Evolutionary conservation across 352 stramenopile genomes (phyloP).

Genomic region (Pythium folliculosum): DNA sequence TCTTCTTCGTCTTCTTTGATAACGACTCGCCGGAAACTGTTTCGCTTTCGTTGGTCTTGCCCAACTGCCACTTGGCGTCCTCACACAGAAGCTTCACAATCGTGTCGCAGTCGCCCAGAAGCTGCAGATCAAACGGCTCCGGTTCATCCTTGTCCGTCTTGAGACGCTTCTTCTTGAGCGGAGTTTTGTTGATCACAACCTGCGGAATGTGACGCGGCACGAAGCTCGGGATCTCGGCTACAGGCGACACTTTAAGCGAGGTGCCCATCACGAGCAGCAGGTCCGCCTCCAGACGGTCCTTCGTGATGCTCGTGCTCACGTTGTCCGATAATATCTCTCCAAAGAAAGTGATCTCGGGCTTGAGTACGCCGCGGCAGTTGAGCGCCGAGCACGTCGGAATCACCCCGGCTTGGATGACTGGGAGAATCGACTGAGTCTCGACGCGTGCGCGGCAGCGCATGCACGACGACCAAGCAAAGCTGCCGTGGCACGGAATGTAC

Average conservation of each 20-base stretch:
- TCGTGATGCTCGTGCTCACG: slow-evolving; percentile 83
- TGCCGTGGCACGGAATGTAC: slow-evolving; percentile 95
- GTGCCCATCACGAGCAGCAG: slow-evolving; percentile 98
- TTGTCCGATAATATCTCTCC: slow-evolving; percentile 90
- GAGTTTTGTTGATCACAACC: slow-evolving; percentile 90
- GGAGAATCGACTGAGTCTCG: slow-evolving; percentile 50
- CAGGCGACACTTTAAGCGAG: slow-evolving; percentile 95
- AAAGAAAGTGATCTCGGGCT: slow-evolving; percentile 98
- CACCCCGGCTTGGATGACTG: slow-evolving; percentile 75
- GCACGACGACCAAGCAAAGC: slow-evolving; percentile 89
- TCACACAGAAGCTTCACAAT: slow-evolving; percentile 73
- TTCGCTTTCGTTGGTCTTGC: not conserved
- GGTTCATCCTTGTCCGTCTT: slow-evolving; percentile 37
- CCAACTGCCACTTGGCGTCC: slow-evolving; percentile 49
- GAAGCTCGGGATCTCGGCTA: slow-evolving; percentile 91
- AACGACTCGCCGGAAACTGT: not conserved
- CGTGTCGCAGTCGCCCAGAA: slow-evolving; percentile 79
- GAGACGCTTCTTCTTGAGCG: slow-evolving; percentile 78
- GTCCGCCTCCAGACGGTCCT: slow-evolving; percentile 85
- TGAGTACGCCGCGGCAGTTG: slow-evolving; percentile 92
- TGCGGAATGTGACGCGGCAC: slow-evolving; percentile 79
- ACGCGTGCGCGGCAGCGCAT: slow-evolving; percentile 83
- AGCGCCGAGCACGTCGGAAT: slow-evolving; percentile 64
- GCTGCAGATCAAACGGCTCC: slow-evolving; percentile 78
- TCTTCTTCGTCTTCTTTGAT: slow-evolving; percentile 16